phyloP scores from a whole-genome alignment of 176 grass and related monocot genomes.

The Musa itinerans region DNA sequence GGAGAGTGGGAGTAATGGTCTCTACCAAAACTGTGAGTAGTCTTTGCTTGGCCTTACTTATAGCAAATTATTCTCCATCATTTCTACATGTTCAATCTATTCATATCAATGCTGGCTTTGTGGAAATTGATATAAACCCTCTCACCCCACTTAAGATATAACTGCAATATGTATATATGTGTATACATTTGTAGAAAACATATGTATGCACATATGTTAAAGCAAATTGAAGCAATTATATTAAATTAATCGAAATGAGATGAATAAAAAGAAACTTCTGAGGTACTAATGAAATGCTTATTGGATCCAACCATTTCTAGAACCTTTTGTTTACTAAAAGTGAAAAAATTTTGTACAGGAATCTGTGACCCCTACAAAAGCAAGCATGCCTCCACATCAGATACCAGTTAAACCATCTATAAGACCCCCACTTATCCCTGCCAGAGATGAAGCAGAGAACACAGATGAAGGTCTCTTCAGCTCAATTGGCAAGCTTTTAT shows the following conservation, averaged over 20 bases:
- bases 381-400: conserved; percentile 56
- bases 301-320: not conserved
- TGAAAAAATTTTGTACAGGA: conserved; percentile 29
- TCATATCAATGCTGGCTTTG: no score
- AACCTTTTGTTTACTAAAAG: not conserved
- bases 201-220: no score
- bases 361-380: conserved; percentile 29
- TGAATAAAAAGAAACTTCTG: no score
- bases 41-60: conserved; percentile 2
- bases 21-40: conserved; percentile 50
- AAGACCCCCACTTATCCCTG: conserved; percentile 47
- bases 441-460: conserved; percentile 42
- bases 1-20: conserved; percentile 37
- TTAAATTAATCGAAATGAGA: no score
- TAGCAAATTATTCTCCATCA: not conserved
- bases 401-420: conserved; percentile 42
- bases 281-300: no score
- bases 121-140: no score
- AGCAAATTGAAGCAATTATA: no score
- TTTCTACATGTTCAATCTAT: not conserved
- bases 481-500: conserved; percentile 41
- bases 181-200: no score
- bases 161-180: no score
- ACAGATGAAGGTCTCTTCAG: conserved; percentile 48
- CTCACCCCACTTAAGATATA: no score